Base-by-base conservation (phyloP, 2,329 filamentous ascomycete species). In the Cryphonectria naterciae region DNA sequence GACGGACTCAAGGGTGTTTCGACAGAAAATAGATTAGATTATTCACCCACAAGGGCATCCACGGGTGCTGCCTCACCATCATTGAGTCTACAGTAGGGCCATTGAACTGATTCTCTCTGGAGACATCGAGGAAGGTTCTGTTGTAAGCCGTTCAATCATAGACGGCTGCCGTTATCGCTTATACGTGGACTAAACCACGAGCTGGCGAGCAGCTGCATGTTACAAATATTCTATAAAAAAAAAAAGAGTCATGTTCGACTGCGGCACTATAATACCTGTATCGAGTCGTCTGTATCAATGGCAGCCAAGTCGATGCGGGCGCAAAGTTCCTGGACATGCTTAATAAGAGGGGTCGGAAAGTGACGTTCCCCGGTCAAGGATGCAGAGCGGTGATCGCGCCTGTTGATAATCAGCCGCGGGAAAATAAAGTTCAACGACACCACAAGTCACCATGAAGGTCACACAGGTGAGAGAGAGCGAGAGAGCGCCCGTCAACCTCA, bases 391-490 rank as follows among this genome's bases (percentile, higher is more conserved):
- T 17, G 54, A 19, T 35, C 28, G 28, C 54, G 54, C 28, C 11
- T 32, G 6, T 32, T 58, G 15, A 8, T 19, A 28, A 58, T 56
- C 25, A 56, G 25, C 25, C 28, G 54, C 54, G 54, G 25, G 54
- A 15, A 19, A 19, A 32, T 35, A 56, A 56, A 28, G 52, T 56
- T 56, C 25, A 56, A 28, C 28, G 11, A 22, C 35, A 35, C 5
- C 2, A 58, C 17, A 6, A 28, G n/a, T 58, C 11, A 67, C 13
- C 15, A 72, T 72, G 70, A 70, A 68, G 63, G 39, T 72, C 22
- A 72, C 70, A 56, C 60, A 68, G 52, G 70, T 65, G 28, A 68
- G 70, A 32, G 32, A 32, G 32, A 32, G n/a, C n/a, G 32, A 37
- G 22, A 39, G 11, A 39, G 7, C 19, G 10, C 4, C 15, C n/a